phyloP scores from a whole-genome alignment of 2,329 filamentous ascomycete species.

The Aschersonia sp. region DNA sequence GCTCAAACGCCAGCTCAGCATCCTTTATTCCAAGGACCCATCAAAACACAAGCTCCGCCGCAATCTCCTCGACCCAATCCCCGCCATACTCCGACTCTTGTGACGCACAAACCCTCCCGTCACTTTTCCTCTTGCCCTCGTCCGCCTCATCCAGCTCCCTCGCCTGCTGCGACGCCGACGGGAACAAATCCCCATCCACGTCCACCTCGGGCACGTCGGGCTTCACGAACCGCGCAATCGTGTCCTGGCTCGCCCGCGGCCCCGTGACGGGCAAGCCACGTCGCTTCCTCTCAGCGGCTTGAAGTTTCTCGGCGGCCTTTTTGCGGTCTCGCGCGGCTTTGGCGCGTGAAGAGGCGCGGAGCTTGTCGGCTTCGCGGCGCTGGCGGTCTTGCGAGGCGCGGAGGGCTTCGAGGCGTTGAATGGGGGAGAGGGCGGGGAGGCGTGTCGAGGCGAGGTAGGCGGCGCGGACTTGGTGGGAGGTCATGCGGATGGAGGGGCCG shows the following conservation, averaged over 20 bases:
- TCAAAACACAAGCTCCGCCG: conserved; percentile 13
- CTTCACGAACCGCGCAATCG: conserved; percentile 36
- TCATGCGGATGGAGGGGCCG: conserved; percentile 16
- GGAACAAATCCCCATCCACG: conserved; percentile 29
- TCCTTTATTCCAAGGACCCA: background rate
- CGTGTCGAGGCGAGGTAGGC: conserved; percentile 21
- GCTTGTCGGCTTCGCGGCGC: conserved; percentile 35
- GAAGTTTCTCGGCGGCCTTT: conserved; percentile 29
- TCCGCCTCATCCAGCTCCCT: conserved; percentile 33
- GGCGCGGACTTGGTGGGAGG: conserved; percentile 25
- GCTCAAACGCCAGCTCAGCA: no score
- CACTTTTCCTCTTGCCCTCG: background rate
- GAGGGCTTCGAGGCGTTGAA: conserved; percentile 23
- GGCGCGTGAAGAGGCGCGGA: conserved; percentile 31
- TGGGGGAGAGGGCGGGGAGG: conserved; percentile 22
- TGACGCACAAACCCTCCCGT: conserved; percentile 3
- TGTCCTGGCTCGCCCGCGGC: conserved; percentile 42
- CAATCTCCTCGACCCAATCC: conserved; percentile 23
- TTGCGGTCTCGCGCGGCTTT: conserved; percentile 38
- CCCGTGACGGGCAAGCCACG: conserved; percentile 36
- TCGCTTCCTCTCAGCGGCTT: conserved; percentile 28
- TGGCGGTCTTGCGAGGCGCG: conserved; percentile 36
- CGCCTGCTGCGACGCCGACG: conserved; percentile 39
- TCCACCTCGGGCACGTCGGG: background rate
- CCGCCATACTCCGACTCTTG: conserved; percentile 25